A percentile compares a stretch with the other conserved stretches of the same genome.
These are phyloP conservation scores for Naganishia kalamii DNA, from an alignment of 768 basidiomycete species.

Conservation along the genomic window DNA sequence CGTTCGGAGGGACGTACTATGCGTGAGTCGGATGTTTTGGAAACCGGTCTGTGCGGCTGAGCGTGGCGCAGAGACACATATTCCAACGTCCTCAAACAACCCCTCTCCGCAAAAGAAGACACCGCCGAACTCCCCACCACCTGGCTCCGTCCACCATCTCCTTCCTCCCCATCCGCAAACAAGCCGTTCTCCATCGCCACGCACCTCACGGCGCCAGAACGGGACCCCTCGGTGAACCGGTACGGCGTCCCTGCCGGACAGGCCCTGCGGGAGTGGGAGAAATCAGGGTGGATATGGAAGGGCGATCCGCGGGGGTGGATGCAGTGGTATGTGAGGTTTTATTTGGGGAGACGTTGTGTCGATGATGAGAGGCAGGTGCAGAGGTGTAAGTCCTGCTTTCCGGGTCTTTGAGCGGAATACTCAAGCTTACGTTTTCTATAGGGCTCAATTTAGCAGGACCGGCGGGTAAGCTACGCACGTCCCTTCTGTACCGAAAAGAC, in stretches of 20 bases:
- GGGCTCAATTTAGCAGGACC: slow-evolving; percentile 45
- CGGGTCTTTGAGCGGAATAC: background rate
- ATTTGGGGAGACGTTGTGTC: slow-evolving; percentile 36
- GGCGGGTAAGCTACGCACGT: background rate
- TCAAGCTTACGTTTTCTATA: slow-evolving; percentile 1
- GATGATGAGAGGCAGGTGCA: slow-evolving; percentile 45
- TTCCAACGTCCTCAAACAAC: slow-evolving; percentile 33
- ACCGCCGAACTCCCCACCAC: slow-evolving; percentile 4
- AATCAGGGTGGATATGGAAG: slow-evolving; percentile 45
- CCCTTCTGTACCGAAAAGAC: background rate
- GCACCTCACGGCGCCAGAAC: slow-evolving; percentile 28
- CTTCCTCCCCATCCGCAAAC: background rate
- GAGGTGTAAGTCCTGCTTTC: slow-evolving; percentile 34
- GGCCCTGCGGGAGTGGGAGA: slow-evolving; percentile 44
- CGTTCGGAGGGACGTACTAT: slow-evolving; percentile 44
- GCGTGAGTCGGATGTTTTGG: slow-evolving; percentile 23
- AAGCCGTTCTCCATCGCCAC: background rate
- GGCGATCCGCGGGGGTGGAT: slow-evolving; percentile 46
- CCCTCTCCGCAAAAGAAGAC: slow-evolving; percentile 24
- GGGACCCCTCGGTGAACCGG: slow-evolving; percentile 34
- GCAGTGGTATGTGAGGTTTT: slow-evolving; percentile 45
- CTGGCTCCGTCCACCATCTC: slow-evolving; percentile 3
- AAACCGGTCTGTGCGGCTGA: background rate
- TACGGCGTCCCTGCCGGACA: slow-evolving; percentile 40
- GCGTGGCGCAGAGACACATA: slow-evolving; percentile 30